A percentile compares a stretch with the other conserved stretches of the same genome.
Conservation (phyloP, 352 stramenopile genomes). For the Pythium diclinum region DNA sequence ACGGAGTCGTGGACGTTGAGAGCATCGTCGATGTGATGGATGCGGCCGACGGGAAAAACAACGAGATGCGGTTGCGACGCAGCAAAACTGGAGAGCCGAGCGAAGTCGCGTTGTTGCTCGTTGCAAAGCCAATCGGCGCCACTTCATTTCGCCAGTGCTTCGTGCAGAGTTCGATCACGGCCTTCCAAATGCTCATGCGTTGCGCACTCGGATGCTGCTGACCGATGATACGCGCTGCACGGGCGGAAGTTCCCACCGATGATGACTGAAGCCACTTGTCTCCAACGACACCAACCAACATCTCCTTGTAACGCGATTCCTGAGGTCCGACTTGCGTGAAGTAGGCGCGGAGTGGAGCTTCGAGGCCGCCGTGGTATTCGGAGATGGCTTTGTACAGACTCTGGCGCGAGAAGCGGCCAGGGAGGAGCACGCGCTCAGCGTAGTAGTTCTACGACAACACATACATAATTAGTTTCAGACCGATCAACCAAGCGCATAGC, state of each 20-base stretch:
- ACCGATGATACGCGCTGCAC: background rate
- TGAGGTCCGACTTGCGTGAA: conserved; percentile 37
- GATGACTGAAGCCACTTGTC: conserved; percentile 33
- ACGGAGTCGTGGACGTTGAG: conserved; percentile 21
- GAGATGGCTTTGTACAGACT: conserved; percentile 59
- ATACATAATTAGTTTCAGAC: background rate
- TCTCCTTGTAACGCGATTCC: conserved; percentile 62
- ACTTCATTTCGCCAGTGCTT: conserved; percentile 73
- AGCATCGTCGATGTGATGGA: conserved; percentile 51
- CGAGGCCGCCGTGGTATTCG: conserved; percentile 40
- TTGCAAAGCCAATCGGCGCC: conserved; percentile 63
- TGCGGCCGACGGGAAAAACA: conserved; percentile 55
- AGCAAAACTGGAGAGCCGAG: conserved; percentile 60
- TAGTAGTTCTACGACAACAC: conserved; percentile 48
- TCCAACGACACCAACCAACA: conserved; percentile 51
- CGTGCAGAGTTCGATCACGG: conserved; percentile 60
- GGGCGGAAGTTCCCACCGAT: background rate
- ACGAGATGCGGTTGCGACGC: conserved; percentile 62
- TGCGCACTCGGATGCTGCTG: conserved; percentile 22
- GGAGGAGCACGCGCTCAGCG: conserved; percentile 49
- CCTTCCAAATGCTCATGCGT: conserved; percentile 61
- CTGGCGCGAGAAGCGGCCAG: conserved; percentile 61
- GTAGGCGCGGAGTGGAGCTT: conserved; percentile 28
- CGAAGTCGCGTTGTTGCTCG: conserved; percentile 31
- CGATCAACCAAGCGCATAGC: background rate